Conservation (phyloP, 208 protist genomes). For the Trypanosoma grayi region DNA sequence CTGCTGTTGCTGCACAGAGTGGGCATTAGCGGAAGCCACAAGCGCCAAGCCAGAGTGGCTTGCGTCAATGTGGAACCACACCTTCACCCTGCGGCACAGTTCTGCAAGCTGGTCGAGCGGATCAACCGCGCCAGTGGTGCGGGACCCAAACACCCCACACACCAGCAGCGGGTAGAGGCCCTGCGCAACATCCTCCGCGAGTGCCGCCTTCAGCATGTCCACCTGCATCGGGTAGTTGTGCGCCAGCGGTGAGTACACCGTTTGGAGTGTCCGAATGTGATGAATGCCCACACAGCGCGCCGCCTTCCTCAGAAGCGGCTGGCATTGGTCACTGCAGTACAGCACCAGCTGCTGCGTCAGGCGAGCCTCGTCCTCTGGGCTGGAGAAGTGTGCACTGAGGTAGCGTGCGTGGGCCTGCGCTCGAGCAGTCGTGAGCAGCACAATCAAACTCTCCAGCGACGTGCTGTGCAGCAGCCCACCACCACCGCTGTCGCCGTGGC, state of each 20-base stretch:
- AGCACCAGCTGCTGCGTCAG: conserved; percentile 37
- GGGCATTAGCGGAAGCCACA: conserved; percentile 3
- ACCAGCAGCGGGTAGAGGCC: conserved; percentile 68
- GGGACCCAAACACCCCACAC: conserved; percentile 49
- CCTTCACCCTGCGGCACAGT: conserved; percentile 46
- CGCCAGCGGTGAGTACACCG: conserved; percentile 21
- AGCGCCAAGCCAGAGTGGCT: conserved; percentile 44
- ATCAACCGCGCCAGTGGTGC: conserved; percentile 53
- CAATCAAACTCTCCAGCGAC: conserved; percentile 49
- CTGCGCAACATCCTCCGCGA: conserved; percentile 62
- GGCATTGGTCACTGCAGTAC: conserved; percentile 71
- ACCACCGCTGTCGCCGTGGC: too few species aligned
- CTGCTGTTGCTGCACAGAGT: neutral
- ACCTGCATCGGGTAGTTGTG: conserved; percentile 50
- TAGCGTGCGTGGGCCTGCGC: conserved; percentile 50
- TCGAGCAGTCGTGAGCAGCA: conserved; percentile 46
- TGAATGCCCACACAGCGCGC: conserved; percentile 58
- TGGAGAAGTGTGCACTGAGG: conserved; percentile 19
- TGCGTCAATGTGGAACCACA: conserved; percentile 80
- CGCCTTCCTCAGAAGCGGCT: conserved; percentile 38
- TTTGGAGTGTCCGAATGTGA: conserved; percentile 59
- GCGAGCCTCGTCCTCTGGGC: conserved; percentile 19
- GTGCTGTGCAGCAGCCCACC: conserved; percentile 50
- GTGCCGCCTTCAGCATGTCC: conserved; percentile 35
- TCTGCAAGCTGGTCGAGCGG: conserved; percentile 37